phyloP scores from a whole-genome alignment of 768 basidiomycete species.

The Vishniacozyma victoriae region DNA sequence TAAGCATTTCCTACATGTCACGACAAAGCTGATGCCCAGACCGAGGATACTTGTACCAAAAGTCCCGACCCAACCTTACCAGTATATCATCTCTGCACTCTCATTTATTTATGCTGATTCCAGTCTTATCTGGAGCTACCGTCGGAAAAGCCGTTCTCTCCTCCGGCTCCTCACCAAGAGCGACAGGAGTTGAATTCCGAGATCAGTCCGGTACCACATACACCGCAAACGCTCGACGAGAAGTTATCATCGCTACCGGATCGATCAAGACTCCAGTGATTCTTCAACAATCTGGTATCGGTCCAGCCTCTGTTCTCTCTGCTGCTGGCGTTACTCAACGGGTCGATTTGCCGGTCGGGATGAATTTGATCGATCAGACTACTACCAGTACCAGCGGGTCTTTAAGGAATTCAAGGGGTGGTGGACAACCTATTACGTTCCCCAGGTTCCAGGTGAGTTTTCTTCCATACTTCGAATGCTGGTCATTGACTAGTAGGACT shows the following conservation, averaged over 20 bases:
- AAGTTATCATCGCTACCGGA: conserved; percentile 42
- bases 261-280: conserved; percentile 35
- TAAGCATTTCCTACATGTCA: conserved; percentile 6
- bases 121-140: conserved; percentile 29
- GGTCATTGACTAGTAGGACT: conserved; percentile 10
- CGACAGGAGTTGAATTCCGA: conserved; percentile 35
- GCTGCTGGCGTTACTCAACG: conserved; percentile 24
- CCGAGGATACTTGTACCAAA: conserved; percentile 32
- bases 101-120: background rate
- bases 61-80: conserved; percentile 28
- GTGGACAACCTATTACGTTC: conserved; percentile 24
- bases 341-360: conserved; percentile 36
- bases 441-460: conserved; percentile 17
- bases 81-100: conserved; percentile 6
- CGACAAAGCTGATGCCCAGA: conserved; percentile 6
- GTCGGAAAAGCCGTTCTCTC: conserved; percentile 31
- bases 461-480: background rate
- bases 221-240: conserved; percentile 30
- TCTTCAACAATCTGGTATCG: conserved; percentile 41
- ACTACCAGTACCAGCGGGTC: conserved; percentile 27
- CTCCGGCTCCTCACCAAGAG: conserved; percentile 15
- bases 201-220: conserved; percentile 43
- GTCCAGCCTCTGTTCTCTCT: conserved; percentile 20
- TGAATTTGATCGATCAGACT: conserved; percentile 39
- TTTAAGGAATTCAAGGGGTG: conserved; percentile 11